A percentile compares a stretch with the other conserved stretches of the same genome.
These are phyloP conservation scores for Candida tibetensis DNA, from an alignment of 805 yeast genomes.

Conservation along the genomic window DNA sequence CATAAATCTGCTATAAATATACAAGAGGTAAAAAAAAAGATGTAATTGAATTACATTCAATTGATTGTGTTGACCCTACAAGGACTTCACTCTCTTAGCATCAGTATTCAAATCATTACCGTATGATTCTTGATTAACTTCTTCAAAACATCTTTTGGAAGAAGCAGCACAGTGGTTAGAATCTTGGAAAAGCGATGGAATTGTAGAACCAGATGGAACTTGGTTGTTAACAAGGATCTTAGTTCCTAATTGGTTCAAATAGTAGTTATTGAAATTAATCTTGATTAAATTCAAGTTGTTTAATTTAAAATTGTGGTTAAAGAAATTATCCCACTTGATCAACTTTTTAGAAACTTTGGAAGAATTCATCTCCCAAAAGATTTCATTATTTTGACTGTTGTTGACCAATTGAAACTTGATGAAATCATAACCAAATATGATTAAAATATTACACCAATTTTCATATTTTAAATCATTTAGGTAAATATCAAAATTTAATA, in stretches of 20 bases:
- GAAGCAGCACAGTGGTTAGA: not conserved
- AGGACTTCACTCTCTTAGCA: conserved; percentile 3
- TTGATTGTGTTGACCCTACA: no score
- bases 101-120: not conserved
- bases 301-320: conserved; percentile 20
- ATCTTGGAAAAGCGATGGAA: conserved; percentile 3
- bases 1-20: no score
- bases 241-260: conserved; percentile 27
- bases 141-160: conserved; percentile 10
- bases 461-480: conserved; percentile 49
- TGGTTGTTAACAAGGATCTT: conserved; percentile 23
- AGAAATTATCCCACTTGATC: conserved; percentile 28
- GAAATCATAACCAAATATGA: conserved; percentile 44
- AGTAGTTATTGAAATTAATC: conserved; percentile 27
- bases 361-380: conserved; percentile 25
- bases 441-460: conserved; percentile 43
- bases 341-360: conserved; percentile 20
- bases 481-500: conserved; percentile 56
- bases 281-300: conserved; percentile 20
- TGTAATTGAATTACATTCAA: no score
- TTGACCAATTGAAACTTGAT: conserved; percentile 33
- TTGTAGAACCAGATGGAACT: conserved; percentile 2
- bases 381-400: conserved; percentile 14
- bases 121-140: conserved; percentile 1
- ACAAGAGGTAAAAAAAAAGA: no score